Base-by-base conservation (phyloP, 148 eudicot species). In the Tetragonia tetragonoides region DNA sequence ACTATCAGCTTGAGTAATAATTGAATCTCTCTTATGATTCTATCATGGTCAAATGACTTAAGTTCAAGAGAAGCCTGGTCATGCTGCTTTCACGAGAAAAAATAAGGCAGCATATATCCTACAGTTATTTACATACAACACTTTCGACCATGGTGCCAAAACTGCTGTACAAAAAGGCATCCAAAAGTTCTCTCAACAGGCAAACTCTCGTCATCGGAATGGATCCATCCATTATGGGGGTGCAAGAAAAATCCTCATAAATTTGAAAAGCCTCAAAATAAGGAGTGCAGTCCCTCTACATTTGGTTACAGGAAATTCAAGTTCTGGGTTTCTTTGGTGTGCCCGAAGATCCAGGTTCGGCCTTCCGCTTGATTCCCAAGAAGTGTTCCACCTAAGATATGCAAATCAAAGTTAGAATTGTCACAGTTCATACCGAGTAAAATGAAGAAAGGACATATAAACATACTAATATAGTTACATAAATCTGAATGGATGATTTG, bases 301-400 rank as follows among this genome's bases (percentile, higher is more conserved):
- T 66, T 20, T 39, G 39, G 68, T 62, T 18, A 40, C 56, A 74
- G 6, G 9, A 46, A 46, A 37, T 74, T 84, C 82, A 82, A 10
- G 75, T 83, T 83, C 84, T 89, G 4, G 88, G 94, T 85, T 83
- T 95, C 87, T 88, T 91, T 51, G 89, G 89, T 5, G 86, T 80
- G 28, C 81, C 84, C 17, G 80, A 76, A 75, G 83, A 84, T 76
- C 86, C 90, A 37, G 81, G 67, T 68, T 85, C 93, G 5, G 87
- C 66, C 86, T 89, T 95, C 66, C 99, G 94, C 86, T 91, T 92
- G 82, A 95, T 90, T 44, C 97, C 97, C 80, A 95, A 65, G 65
- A 95, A 93, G 83, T 90, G 93, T 83, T 95, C 99, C 38, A 95
- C 99, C 99, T 95, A 89, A 78, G 73, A 78, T 21, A 53, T 68